These are phyloP conservation scores for Colletotrichum sp. DNA, from an alignment of 2,329 filamentous ascomycete genomes.

Conservation along the genomic window DNA sequence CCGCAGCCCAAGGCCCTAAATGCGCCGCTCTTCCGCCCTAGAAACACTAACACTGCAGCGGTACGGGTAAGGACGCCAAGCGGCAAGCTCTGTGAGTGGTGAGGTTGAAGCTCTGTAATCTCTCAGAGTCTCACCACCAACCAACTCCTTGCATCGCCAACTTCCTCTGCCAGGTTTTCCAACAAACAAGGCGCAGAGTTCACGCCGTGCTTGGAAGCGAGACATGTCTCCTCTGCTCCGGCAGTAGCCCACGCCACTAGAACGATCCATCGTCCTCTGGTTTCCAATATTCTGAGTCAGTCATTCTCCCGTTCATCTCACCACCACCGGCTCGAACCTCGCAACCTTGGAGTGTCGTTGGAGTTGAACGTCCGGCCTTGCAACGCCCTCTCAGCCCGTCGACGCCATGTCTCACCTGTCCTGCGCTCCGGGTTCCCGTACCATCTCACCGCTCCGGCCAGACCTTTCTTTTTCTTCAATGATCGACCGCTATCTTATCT, in stretches of 20 bases:
- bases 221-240: not conserved
- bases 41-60: not conserved
- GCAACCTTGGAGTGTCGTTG: not conserved
- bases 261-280: not conserved
- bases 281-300: not conserved
- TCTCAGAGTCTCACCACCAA: not conserved
- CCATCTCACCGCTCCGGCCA: not conserved
- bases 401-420: not conserved
- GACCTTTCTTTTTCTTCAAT: not conserved
- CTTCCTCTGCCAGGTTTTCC: not conserved
- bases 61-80: not conserved
- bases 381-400: not conserved
- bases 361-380: not conserved
- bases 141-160: not conserved
- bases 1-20: not conserved
- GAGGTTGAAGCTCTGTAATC: not conserved
- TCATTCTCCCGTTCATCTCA: not conserved
- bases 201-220: not conserved
- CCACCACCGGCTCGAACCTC: not conserved
- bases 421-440: not conserved
- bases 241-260: not conserved
- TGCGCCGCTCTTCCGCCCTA: not conserved
- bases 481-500: not conserved
- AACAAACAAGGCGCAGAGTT: not conserved
- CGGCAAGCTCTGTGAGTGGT: not conserved